Base-by-base conservation (phyloP, 192 early-diverging fungal species). In the Coemansia sp. region DNA sequence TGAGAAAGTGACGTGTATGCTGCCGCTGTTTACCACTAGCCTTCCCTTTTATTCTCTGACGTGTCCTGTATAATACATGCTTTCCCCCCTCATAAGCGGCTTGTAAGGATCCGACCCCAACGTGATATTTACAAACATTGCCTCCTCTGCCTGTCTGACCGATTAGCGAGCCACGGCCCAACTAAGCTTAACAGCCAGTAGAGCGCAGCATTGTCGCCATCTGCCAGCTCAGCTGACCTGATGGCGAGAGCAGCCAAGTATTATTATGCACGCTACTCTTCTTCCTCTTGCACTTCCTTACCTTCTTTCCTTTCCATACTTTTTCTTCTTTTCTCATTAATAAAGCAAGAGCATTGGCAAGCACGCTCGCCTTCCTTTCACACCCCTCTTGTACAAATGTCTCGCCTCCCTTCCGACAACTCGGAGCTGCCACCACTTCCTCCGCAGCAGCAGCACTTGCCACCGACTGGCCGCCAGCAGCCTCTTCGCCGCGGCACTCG, bases 401-500 rank as follows among this genome's bases (percentile, higher is more conserved):
- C 48, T 50, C 58, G 46, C 11, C 56, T 36, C 9, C 56, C 31
- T n/a, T 18, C 56, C 3, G 56, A 58, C 56, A 21, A 36, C 34
- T 36, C 56, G 16, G 56, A 36, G 18, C 65, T 28, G 23, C 59
- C 33, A 16, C 50, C 50, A 36, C 39, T 4, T 39, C 59, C 21
- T 67, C 57, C 45, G 43, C 66, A 60, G 9, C 56, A 58, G 33
- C 56, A 36, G 7, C 53, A 56, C 31, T 21, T 18, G 16, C 20
- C 56, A 16, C 6, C 56, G 8, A 20, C 11, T 36, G 35, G 42
- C 26, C 64, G 38, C 24, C 20, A 42, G 13, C 53, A 11, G 56
- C 35, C 56, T 58, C 56, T 53, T 34, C 55, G 56, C 53, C 39
- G 40, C 28, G 56, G 57, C 26, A n/a, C 56, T 58, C 56, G 56